These are phyloP conservation scores for Jamesozyma rosinii DNA, from an alignment of 805 yeast species.

Conservation along the genomic window DNA sequence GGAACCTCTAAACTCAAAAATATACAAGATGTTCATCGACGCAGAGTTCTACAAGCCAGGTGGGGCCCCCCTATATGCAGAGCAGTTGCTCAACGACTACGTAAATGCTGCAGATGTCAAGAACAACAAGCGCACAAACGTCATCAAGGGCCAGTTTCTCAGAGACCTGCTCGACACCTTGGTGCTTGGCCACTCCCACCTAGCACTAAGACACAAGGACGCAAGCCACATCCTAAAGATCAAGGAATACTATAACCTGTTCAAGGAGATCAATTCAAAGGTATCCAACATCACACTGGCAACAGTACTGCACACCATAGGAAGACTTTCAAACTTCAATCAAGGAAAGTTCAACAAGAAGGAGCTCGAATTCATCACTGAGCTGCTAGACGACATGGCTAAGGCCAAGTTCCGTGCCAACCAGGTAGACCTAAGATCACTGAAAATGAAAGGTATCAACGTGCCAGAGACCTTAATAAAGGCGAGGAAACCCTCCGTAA, in stretches of 20 bases:
- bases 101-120: background rate
- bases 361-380: background rate
- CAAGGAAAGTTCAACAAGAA: background rate
- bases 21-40: slow-evolving; percentile 16
- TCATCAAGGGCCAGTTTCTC: slow-evolving; percentile 1
- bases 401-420: slow-evolving; percentile 1
- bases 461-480: background rate
- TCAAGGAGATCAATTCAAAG: slow-evolving; percentile 11
- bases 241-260: slow-evolving; percentile 13
- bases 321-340: background rate
- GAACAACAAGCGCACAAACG: background rate
- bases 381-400: background rate
- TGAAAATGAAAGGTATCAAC: background rate
- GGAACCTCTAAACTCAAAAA: slow-evolving; percentile 14
- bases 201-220: slow-evolving; percentile 10
- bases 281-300: slow-evolving; percentile 9
- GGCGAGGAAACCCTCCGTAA: background rate
- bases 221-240: slow-evolving; percentile 12
- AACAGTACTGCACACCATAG: slow-evolving; percentile 1
- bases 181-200: slow-evolving; percentile 16
- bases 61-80: slow-evolving; percentile 18
- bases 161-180: slow-evolving; percentile 4
- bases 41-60: slow-evolving; percentile 20
- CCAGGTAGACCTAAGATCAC: slow-evolving; percentile 1
- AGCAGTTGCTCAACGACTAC: slow-evolving; percentile 18